Conservation (phyloP, 2,329 filamentous ascomycete species). For the Bipolaris sorokiniana region DNA sequence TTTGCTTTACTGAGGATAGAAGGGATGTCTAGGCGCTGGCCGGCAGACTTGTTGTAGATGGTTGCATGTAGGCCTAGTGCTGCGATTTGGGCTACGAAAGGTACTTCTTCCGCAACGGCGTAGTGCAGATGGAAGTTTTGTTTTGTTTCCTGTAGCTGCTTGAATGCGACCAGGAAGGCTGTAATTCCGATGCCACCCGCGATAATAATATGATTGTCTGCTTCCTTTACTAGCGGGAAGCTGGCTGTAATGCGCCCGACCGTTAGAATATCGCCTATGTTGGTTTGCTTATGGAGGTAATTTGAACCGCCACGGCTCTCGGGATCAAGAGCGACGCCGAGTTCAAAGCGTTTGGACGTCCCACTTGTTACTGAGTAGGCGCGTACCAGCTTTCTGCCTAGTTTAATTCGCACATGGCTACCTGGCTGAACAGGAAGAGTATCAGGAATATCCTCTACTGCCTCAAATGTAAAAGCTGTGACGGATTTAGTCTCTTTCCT, state of each 20-base stretch:
- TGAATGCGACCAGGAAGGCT: slow-evolving; percentile 63
- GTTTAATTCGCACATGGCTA: slow-evolving; percentile 62
- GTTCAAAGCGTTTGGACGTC: slow-evolving; percentile 57
- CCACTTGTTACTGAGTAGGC: slow-evolving; percentile 67
- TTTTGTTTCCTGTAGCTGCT: slow-evolving; percentile 37
- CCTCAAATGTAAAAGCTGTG: slow-evolving; percentile 60
- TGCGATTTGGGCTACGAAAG: slow-evolving; percentile 60
- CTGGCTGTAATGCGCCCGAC: slow-evolving; percentile 60
- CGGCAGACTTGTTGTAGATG: slow-evolving; percentile 61
- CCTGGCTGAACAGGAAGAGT: slow-evolving; percentile 52
- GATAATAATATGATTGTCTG: slow-evolving; percentile 67
- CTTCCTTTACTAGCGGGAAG: slow-evolving; percentile 54
- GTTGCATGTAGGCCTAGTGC: slow-evolving; percentile 52
- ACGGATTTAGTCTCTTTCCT: slow-evolving; percentile 59
- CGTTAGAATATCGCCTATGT: slow-evolving; percentile 58
- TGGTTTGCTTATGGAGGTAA: slow-evolving; percentile 60
- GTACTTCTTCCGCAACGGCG: slow-evolving; percentile 61
- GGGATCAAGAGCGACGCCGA: slow-evolving; percentile 64
- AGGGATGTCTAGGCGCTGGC: slow-evolving; percentile 60
- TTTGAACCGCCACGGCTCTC: slow-evolving; percentile 65
- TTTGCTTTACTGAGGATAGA: slow-evolving; percentile 55
- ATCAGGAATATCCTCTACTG: slow-evolving; percentile 43
- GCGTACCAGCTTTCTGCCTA: slow-evolving; percentile 63
- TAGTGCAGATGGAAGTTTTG: slow-evolving; percentile 63
- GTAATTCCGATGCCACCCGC: slow-evolving; percentile 71